A percentile compares a stretch with the other conserved stretches of the same genome.
phyloP scores from a whole-genome alignment of 331 rosid species.

The Acacia pycnantha region DNA sequence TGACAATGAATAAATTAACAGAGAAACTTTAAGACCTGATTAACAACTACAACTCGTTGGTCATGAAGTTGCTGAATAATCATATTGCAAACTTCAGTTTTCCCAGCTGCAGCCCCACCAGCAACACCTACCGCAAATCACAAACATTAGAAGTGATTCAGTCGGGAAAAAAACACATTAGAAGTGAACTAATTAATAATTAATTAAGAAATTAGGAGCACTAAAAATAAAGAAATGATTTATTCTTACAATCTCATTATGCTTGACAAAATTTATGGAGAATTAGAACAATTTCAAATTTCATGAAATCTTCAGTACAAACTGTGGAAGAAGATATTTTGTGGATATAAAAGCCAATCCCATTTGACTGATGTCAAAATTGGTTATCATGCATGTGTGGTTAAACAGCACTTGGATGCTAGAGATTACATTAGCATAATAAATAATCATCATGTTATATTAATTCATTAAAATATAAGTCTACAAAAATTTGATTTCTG shows the following conservation, averaged over 20 bases:
- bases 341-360: background rate
- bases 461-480: background rate
- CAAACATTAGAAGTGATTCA: background rate
- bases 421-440: background rate
- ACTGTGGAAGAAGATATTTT: constrained; percentile 1
- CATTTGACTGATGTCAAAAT: constrained; percentile 4
- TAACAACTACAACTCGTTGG: constrained; percentile 95
- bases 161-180: background rate
- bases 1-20: background rate
- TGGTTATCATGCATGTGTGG: background rate
- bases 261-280: background rate
- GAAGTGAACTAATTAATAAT: background rate
- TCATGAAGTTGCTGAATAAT: constrained; percentile 99
- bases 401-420: constrained; percentile 3
- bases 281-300: background rate
- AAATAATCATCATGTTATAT: background rate
- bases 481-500: background rate
- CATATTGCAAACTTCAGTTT: constrained; percentile 93
- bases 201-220: background rate
- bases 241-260: background rate
- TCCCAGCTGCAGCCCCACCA: constrained; percentile 99
- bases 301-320: background rate
- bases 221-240: background rate
- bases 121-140: constrained; percentile 72
- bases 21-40: constrained; percentile 59